phyloP scores from a whole-genome alignment of 1,284 basidiomycete genomes.

The Porphyrellus sp. region DNA sequence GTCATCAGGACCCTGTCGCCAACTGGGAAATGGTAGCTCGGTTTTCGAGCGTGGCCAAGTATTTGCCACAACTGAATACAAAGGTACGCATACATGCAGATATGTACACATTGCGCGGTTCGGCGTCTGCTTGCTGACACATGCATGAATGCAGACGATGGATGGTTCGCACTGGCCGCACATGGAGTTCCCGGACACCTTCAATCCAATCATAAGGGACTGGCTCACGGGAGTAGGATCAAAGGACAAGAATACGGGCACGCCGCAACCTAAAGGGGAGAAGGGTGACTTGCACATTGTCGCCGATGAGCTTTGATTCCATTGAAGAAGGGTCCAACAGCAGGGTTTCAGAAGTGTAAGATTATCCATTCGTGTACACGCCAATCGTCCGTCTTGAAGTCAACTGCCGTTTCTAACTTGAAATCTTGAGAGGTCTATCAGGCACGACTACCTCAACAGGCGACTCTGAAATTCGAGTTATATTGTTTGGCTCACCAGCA shows the following conservation, averaged over 20 bases:
- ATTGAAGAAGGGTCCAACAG: too few species aligned
- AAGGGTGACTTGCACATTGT: not conserved
- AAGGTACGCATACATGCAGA: conserved; percentile 38
- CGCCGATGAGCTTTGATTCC: conserved; percentile 4
- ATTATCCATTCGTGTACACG: too few species aligned
- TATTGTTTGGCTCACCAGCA: too few species aligned
- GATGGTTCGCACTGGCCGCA: conserved; percentile 60
- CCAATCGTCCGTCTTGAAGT: too few species aligned
- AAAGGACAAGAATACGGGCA: not conserved
- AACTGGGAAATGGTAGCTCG: conserved; percentile 50
- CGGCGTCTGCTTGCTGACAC: not conserved
- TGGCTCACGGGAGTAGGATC: conserved; percentile 36
- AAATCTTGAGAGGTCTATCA: too few species aligned
- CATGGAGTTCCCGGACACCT: conserved; percentile 49
- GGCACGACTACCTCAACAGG: too few species aligned
- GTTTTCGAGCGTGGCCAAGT: conserved; percentile 43
- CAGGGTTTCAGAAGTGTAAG: too few species aligned
- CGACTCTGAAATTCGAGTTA: too few species aligned
- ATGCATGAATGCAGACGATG: conserved; percentile 37
- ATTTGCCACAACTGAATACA: conserved; percentile 50
- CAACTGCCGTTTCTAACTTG: too few species aligned
- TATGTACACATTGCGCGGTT: not conserved
- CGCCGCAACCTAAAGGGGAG: not conserved
- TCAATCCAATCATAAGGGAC: conserved; percentile 44
- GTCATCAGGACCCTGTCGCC: conserved; percentile 57